Evolutionary conservation across 208 protist genomes (phyloP).

Genomic region (Trypanosoma scelopori): DNA sequence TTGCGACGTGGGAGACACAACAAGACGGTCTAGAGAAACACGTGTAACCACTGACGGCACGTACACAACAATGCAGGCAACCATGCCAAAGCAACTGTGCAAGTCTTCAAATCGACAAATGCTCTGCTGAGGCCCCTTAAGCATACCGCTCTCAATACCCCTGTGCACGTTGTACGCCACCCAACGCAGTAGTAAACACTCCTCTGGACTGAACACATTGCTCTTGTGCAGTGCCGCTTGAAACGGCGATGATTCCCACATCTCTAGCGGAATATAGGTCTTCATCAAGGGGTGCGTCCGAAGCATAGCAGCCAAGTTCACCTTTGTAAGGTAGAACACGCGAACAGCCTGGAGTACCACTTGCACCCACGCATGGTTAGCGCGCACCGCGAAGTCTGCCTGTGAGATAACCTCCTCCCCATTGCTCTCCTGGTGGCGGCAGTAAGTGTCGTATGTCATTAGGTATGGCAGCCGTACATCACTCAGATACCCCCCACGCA

Average conservation of each 20-base stretch:
- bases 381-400: constrained; percentile 37
- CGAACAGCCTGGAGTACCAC: constrained; percentile 81
- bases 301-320: constrained; percentile 35
- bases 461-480: constrained; percentile 74
- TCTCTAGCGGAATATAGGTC: constrained; percentile 14
- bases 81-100: constrained; percentile 64
- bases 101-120: constrained; percentile 75
- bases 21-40: constrained; percentile 32
- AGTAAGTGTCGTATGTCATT: constrained; percentile 82
- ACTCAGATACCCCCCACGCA: constrained; percentile 75
- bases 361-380: constrained; percentile 66
- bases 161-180: constrained; percentile 37
- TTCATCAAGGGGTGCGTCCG: constrained; percentile 13
- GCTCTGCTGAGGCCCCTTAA: neutral
- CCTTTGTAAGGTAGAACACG: constrained; percentile 68
- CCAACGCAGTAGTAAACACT: constrained; percentile 88
- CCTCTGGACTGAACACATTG: constrained; percentile 87
- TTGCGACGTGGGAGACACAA: constrained; percentile 25
- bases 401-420: constrained; percentile 15
- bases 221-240: constrained; percentile 42
- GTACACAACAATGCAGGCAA: constrained; percentile 67
- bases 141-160: constrained; percentile 23
- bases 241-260: constrained; percentile 37
- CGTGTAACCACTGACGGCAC: constrained; percentile 53
- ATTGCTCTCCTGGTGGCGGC: constrained; percentile 23